Evolutionary conservation across 176 grass and related monocot genomes (phyloP), one percentile per base, ranked within the genome.

Genomic region (Olyra latifolia): DNA sequence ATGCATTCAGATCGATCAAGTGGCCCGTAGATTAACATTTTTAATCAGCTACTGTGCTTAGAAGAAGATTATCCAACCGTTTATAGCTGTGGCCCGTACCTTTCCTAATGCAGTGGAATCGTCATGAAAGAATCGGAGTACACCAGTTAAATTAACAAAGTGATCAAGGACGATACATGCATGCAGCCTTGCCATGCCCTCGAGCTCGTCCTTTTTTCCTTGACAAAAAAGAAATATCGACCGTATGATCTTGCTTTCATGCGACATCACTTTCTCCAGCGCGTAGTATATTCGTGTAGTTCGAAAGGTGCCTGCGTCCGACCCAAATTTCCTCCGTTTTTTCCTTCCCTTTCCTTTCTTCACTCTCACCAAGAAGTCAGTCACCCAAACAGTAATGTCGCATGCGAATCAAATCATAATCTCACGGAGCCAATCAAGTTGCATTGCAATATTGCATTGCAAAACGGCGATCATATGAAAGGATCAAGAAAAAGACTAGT

Each of bases 261-360:
- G 82, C 28, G 39, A 76, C 72, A 40, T 63, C 82, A 81, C 77
- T 85, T 77, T 89, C 77, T 47, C 57, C 69, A 40, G 35, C 19
- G 35, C 19, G 61, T 62, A 74, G 81, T 81, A 85, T 89, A 76
- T 85, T 25, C 71, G 35, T 71, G 81, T 71, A 56, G 43, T 22
- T 12, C 1, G 86, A 88, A 81, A 89, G 82, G 25, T 70, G 67
- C 50, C 42, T 27, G 58, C 4, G 27, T 71, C 40, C 35, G 55
- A 24, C 35, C 69, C 66, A 70, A 63, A 35, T 24, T 56, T 57
- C 12, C 13, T 17, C 13, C 10, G 2, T 22, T 52, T 74, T 42
- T 16, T n/a, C 56, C 39, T 12, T 64, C 63, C 79, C 68, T 59
- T 49, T 39, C 24, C 56, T 42, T 15, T 16, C 45, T 79, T 88